These are phyloP conservation scores for Areca catechu DNA, from an alignment of 176 grass and related monocot genomes.

Conservation along the genomic window DNA sequence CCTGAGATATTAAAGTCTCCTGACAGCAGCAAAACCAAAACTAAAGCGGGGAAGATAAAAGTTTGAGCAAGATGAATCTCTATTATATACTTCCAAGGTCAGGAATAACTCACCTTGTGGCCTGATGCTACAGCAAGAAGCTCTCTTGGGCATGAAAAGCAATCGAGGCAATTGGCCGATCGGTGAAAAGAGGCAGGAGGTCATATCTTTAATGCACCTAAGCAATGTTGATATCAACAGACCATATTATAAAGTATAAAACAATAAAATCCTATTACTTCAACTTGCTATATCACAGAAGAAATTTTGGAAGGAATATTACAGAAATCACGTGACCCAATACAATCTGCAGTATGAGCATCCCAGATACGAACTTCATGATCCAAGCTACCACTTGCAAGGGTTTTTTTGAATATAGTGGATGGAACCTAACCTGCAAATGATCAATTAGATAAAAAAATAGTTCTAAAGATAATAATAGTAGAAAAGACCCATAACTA, in stretches of 20 bases:
- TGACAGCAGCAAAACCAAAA: constrained; percentile 11
- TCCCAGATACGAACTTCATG: constrained; percentile 97
- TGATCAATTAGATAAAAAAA: constrained; percentile 10
- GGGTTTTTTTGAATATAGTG: constrained; percentile 77
- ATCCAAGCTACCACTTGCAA: constrained; percentile 98
- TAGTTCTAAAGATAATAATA: too few species aligned
- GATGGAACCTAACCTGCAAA: constrained; percentile 90
- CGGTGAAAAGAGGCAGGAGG: constrained; percentile 17
- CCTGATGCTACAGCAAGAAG: constrained; percentile 95
- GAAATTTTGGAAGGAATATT: constrained; percentile 35
- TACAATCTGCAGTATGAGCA: constrained; percentile 71
- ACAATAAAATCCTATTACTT: constrained; percentile 10
- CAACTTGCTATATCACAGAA: background rate
- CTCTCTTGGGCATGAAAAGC: constrained; percentile 95
- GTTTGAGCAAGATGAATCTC: too few species aligned
- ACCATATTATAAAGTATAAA: background rate
- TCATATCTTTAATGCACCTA: background rate
- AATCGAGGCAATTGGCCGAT: constrained; percentile 94
- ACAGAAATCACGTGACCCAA: constrained; percentile 76
- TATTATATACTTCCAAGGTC: background rate
- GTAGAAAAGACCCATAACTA: too few species aligned
- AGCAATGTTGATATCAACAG: background rate
- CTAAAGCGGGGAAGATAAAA: constrained; percentile 3
- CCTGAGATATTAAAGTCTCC: constrained; percentile 14
- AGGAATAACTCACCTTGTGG: constrained; percentile 63